phyloP scores from a whole-genome alignment of 345 rosid species.

The Jatropha curcas region DNA sequence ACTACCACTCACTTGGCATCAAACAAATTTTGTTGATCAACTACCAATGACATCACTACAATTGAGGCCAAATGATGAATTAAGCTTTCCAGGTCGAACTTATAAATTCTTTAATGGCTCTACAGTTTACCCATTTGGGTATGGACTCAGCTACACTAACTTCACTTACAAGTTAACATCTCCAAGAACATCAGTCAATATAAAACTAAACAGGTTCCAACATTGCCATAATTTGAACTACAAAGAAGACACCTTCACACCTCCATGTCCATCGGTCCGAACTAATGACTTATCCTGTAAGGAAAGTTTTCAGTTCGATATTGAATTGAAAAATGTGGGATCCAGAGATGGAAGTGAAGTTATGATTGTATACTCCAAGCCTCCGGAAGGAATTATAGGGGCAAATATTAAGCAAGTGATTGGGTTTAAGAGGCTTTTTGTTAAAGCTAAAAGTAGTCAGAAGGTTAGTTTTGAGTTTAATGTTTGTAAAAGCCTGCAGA shows the following conservation, averaged over 20 bases:
- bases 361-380: conserved; percentile 18
- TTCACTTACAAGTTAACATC: conserved; percentile 21
- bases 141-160: conserved; percentile 53
- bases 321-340: conserved; percentile 10
- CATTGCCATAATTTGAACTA: conserved; percentile 29
- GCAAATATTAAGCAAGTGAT: conserved; percentile 17
- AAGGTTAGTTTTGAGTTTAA: conserved; percentile 11
- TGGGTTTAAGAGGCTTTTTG: conserved; percentile 19
- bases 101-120: conserved; percentile 61
- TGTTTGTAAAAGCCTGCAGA: conserved; percentile 11
- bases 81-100: conserved; percentile 55
- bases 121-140: conserved; percentile 50
- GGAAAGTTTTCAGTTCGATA: not conserved
- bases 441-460: not conserved
- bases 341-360: conserved; percentile 17
- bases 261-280: conserved; percentile 20
- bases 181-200: not conserved
- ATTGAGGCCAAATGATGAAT: conserved; percentile 40
- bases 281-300: conserved; percentile 3
- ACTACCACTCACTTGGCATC: conserved; percentile 53
- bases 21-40: conserved; percentile 31
- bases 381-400: conserved; percentile 14
- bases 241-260: not conserved
- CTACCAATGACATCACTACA: conserved; percentile 60
- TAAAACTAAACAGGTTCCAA: conserved; percentile 19